Percentiles rank a stretch among this genome's conserved stretches.
Evolutionary conservation across 805 yeast genomes (phyloP).

Genomic region (Ogataea allantospora): DNA sequence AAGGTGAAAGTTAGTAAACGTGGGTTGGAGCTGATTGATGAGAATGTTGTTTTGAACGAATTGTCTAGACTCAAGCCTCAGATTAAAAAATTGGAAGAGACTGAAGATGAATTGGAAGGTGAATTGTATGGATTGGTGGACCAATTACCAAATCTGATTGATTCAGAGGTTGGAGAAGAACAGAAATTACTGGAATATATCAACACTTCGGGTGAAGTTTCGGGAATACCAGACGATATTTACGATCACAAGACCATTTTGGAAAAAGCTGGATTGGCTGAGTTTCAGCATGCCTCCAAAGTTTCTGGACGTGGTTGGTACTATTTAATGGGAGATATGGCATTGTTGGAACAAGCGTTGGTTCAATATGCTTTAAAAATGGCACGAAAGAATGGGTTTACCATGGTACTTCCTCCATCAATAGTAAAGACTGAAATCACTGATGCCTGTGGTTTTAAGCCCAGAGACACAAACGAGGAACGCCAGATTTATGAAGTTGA

Average conservation of each 20-base stretch:
- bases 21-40: constrained; percentile 13
- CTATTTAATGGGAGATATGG: constrained; percentile 81
- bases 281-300: constrained; percentile 67
- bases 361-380: constrained; percentile 70
- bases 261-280: constrained; percentile 60
- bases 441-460: constrained; percentile 91
- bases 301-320: constrained; percentile 89
- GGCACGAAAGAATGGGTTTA: constrained; percentile 69
- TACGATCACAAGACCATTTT: constrained; percentile 74
- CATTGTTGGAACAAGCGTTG: constrained; percentile 84
- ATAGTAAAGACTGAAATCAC: constrained; percentile 76
- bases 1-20: constrained; percentile 20
- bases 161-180: constrained; percentile 42
- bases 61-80: constrained; percentile 30
- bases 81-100: constrained; percentile 29
- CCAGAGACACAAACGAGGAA: constrained; percentile 84
- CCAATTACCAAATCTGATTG: constrained; percentile 62
- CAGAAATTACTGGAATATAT: constrained; percentile 51
- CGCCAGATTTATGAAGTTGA: constrained; percentile 74
- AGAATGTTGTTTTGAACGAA: constrained; percentile 13
- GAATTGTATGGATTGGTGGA: constrained; percentile 42
- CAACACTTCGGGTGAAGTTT: constrained; percentile 40
- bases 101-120: constrained; percentile 33
- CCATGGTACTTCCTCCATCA: constrained; percentile 77
- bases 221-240: constrained; percentile 1